phyloP scores from a whole-genome alignment of 371 early-diverging fungal species.

The Apophysomyces variabilis region DNA sequence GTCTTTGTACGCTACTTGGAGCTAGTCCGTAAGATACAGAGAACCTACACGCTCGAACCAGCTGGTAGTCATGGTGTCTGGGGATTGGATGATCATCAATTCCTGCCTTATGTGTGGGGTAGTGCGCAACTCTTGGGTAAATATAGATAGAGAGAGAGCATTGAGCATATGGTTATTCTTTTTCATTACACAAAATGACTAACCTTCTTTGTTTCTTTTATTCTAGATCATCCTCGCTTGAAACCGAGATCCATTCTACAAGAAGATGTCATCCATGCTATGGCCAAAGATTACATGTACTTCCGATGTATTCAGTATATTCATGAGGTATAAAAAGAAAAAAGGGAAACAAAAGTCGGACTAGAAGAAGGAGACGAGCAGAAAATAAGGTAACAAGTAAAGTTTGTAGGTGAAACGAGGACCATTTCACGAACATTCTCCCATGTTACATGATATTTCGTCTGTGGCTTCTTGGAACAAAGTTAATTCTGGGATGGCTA shows the following conservation, averaged over 20 bases:
- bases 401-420: slow-evolving; percentile 60
- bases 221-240: slow-evolving; percentile 59
- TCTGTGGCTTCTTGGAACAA: slow-evolving; percentile 86
- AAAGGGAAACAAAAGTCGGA: neutral
- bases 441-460: slow-evolving; percentile 94
- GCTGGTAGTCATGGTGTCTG: slow-evolving; percentile 99
- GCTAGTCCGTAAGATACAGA: slow-evolving; percentile 83
- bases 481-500: slow-evolving; percentile 93
- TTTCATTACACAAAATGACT: neutral
- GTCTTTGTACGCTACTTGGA: slow-evolving; percentile 87
- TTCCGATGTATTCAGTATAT: slow-evolving; percentile 87
- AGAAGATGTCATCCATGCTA: slow-evolving; percentile 67
- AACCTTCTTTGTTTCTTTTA: neutral
- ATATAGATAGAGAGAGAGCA: too few relatives aligned
- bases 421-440: slow-evolving; percentile 85
- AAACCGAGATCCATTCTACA: slow-evolving; percentile 78
- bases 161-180: too few relatives aligned
- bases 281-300: slow-evolving; percentile 85
- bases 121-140: slow-evolving; percentile 80
- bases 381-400: neutral
- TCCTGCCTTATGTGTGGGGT: slow-evolving; percentile 97
- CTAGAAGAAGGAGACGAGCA: too few relatives aligned
- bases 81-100: slow-evolving; percentile 99
- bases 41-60: slow-evolving; percentile 94
- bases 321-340: slow-evolving; percentile 49